Conservation (phyloP, 108 stramenopile genomes). For the Skeletonema tropicum region DNA sequence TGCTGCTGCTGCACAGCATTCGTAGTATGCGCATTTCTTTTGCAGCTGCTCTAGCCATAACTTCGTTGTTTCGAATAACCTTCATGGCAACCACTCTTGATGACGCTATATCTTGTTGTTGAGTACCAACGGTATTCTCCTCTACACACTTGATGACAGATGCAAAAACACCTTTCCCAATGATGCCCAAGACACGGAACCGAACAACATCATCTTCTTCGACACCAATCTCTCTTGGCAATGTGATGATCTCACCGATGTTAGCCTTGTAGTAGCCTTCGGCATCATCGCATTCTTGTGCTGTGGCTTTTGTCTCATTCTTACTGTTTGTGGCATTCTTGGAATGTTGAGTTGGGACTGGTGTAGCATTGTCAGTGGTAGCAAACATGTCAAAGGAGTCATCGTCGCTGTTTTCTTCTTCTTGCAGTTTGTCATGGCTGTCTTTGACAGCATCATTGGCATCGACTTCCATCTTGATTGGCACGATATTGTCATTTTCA, state of each 20-base stretch:
- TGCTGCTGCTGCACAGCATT: conserved; percentile 33
- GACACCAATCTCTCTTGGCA: conserved; percentile 37
- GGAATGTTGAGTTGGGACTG: conserved; percentile 29
- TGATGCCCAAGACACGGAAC: conserved; percentile 86
- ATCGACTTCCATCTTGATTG: conserved; percentile 17
- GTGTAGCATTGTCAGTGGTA: conserved; percentile 35
- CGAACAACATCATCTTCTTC: conserved; percentile 33
- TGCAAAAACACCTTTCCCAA: conserved; percentile 97
- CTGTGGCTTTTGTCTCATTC: conserved; percentile 9
- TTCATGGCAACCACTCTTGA: conserved; percentile 90
- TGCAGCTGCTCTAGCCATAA: conserved; percentile 94
- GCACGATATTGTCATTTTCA: neutral
- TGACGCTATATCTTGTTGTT: conserved; percentile 16
- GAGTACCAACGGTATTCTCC: conserved; percentile 39
- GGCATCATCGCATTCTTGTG: conserved; percentile 89
- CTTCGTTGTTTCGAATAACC: conserved; percentile 96
- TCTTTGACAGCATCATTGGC: conserved; percentile 2
- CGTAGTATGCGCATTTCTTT: conserved; percentile 79
- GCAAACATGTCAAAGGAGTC: conserved; percentile 61
- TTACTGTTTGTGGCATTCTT: conserved; percentile 17
- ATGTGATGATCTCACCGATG: conserved; percentile 80
- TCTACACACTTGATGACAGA: conserved; percentile 88
- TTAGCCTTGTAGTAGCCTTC: conserved; percentile 98
- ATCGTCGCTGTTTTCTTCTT: conserved; percentile 14
- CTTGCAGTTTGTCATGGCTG: neutral